Base-by-base conservation (phyloP, 768 basidiomycete species). In the Agrocybe pediades region DNA sequence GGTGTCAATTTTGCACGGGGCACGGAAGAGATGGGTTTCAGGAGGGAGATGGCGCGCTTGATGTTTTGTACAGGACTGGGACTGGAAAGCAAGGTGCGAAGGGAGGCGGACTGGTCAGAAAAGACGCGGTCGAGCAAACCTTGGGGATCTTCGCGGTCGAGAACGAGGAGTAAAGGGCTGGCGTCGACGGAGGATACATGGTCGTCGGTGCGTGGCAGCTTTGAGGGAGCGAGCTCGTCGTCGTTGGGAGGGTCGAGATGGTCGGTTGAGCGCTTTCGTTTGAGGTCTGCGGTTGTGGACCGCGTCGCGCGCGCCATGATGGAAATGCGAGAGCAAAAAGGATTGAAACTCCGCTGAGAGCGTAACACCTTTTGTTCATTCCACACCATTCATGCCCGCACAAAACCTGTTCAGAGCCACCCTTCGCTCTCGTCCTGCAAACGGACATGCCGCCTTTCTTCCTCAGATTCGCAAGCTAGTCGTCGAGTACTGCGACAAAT, bases 401-500 rank as follows among this genome's bases (percentile, higher is more conserved):
- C 33, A 11, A 36, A 27, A 45, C 24, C 47, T 82, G 49, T 65
- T 80, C 60, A 65, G 80, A 52, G 80, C 75, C 29, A 67, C 68
- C 45, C 71, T 82, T 25, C 74, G 80, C 58, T 84, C 91, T 0
- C 64, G 67, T 21, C 87, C 87, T 21, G 80, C 86, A 53, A 93
- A 94, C 67, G 91, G 92, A 1, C 88, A 89, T 65, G 66, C 71
- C 40, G 74, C 83, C 1, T 95, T 88, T 70, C 70, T 92, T 2
- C 90, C 92, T 2, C 85, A 85, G 56, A 77, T 90, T n/a, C 77
- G 90, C 51, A 95, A 93, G 65, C 76, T 96, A 55, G 91, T 96
- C 58, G 83, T 96, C 67, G 90, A 94, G 71, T 95, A 82, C 69
- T 93, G 92, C 71, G 86, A 95, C 63, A 82, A 81, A 49, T 90